These are phyloP conservation scores for Chlorella sp. DNA, from an alignment of 139 green algal genomes.

Conservation along the genomic window DNA sequence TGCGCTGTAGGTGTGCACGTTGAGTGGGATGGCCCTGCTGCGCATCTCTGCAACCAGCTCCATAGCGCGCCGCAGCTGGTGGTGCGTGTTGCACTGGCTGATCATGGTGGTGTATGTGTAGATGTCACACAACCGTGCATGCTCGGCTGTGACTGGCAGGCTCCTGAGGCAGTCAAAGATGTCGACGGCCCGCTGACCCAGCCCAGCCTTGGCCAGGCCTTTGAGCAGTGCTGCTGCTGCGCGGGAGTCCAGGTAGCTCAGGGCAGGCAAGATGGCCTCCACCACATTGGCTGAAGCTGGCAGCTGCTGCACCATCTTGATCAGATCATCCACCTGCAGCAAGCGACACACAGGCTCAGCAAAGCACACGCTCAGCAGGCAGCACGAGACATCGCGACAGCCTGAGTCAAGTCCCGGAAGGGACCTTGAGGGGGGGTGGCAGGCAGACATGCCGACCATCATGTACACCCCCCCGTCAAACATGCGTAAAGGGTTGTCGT, in stretches of 20 bases:
- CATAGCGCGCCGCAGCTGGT: slow-evolving; percentile 61
- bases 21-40: slow-evolving; percentile 49
- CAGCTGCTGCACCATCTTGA: no score
- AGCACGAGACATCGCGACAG: no score
- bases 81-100: slow-evolving; percentile 50
- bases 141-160: slow-evolving; percentile 44
- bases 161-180: slow-evolving; percentile 81
- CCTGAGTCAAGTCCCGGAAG: no score
- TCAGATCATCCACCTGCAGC: no score
- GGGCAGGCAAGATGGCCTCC: slow-evolving; percentile 42
- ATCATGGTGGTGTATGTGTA: slow-evolving; percentile 91
- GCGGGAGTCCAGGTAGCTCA: slow-evolving; percentile 67
- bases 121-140: slow-evolving; percentile 67
- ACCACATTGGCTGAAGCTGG: no score
- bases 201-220: slow-evolving; percentile 60
- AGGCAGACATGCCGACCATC: no score
- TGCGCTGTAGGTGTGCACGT: slow-evolving; percentile 67
- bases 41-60: slow-evolving; percentile 74
- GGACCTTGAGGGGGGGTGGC: no score
- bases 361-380: no score
- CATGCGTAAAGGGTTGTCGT: no score
- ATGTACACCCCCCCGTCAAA: no score
- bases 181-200: slow-evolving; percentile 49
- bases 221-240: slow-evolving; percentile 78
- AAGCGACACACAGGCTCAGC: no score